Percentiles rank a stretch among this genome's conserved stretches.
phyloP scores from a whole-genome alignment of 23 red algal genomes.

The Cyanidioschyzon merolae region DNA sequence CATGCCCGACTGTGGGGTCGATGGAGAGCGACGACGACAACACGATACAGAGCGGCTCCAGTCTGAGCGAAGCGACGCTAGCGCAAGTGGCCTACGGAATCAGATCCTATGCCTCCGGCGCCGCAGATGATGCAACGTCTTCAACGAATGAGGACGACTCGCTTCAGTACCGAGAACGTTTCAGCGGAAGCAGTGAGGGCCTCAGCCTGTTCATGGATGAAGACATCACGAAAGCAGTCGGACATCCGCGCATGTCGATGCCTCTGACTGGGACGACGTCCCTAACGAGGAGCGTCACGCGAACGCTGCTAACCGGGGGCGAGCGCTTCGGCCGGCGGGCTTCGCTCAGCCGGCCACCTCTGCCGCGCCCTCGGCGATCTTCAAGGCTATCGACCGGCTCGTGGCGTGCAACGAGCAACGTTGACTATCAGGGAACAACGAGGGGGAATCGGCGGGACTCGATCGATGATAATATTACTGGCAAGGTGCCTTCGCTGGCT shows the following conservation, averaged over 20 bases:
- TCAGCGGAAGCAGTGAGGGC: not conserved
- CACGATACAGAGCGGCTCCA: not conserved
- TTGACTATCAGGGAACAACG: not conserved
- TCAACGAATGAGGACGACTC: not conserved
- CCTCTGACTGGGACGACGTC: not conserved
- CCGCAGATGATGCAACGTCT: not conserved
- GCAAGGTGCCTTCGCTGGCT: not conserved
- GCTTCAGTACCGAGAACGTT: not conserved
- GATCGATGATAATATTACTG: not conserved
- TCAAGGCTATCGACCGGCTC: not conserved
- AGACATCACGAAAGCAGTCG: not conserved
- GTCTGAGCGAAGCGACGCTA: not conserved
- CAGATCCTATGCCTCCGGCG: not conserved
- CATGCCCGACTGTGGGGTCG: not conserved
- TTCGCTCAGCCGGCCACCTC: not conserved
- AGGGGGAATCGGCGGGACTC: not conserved
- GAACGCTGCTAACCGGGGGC: not conserved
- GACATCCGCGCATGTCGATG: slow-evolving; percentile 1
- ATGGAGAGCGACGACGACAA: not conserved
- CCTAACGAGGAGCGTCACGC: not conserved
- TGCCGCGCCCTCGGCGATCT: not conserved
- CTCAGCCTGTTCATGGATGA: slow-evolving; percentile 10
- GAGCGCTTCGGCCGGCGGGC: not conserved
- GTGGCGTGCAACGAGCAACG: not conserved
- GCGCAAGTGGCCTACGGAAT: not conserved